These are phyloP conservation scores for Eimeria nieschulzi DNA, from an alignment of 169 alveolate genomes.

Conservation along the genomic window DNA sequence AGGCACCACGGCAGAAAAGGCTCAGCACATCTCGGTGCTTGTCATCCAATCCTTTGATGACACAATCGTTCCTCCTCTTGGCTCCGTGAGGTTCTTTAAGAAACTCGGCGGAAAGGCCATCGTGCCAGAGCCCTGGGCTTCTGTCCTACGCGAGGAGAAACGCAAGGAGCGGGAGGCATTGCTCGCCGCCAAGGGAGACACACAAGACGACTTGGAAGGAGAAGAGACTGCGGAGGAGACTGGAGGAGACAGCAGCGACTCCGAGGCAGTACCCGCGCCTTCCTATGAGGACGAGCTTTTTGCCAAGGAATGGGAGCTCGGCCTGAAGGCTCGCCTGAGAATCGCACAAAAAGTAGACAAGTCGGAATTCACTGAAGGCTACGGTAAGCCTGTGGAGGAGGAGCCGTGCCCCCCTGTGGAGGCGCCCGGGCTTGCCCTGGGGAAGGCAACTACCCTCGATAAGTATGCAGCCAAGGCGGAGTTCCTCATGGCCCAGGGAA, in stretches of 20 bases:
- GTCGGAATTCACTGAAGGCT: no score
- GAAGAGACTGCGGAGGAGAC: neutral
- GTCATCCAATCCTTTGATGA: slow-evolving; percentile 20
- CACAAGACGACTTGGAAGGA: neutral
- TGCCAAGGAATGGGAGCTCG: no score
- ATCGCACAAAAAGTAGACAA: no score
- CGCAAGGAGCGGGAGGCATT: neutral
- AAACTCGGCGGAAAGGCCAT: neutral
- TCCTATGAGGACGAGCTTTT: no score
- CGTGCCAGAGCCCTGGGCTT: slow-evolving; percentile 34
- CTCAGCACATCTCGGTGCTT: neutral
- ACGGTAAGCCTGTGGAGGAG: no score
- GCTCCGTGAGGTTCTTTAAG: neutral
- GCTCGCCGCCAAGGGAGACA: neutral
- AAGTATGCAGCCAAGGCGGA: no score
- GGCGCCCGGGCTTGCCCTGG: no score
- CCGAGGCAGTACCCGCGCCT: no score
- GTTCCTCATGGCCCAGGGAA: no score
- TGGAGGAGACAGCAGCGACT: neutral
- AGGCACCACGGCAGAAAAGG: neutral
- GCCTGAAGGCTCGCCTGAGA: no score
- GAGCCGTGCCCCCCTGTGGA: no score
- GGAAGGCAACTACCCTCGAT: no score
- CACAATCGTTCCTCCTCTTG: neutral
- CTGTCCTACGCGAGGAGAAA: slow-evolving; percentile 7